A percentile compares a stretch with the other conserved stretches of the same genome.
Conservation (phyloP, 2,329 filamentous ascomycete species). For the Arthrinium puccinioides region DNA sequence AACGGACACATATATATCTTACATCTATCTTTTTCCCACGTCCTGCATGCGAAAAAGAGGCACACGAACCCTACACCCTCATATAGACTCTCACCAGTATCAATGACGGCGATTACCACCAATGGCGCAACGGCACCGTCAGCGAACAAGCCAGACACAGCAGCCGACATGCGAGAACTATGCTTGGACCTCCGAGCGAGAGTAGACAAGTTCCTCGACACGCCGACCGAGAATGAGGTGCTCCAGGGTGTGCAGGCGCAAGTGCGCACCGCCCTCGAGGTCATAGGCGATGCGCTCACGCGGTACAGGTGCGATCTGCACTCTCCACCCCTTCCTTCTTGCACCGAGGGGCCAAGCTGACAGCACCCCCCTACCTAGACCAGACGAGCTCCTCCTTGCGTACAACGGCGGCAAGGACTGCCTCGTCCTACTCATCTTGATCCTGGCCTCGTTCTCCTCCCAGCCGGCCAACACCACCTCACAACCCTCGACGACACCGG, state of each 20-base stretch:
- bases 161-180: constrained; percentile 14
- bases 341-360: neutral
- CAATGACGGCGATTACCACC: too few relatives aligned
- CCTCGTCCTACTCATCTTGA: constrained; percentile 81
- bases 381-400: constrained; percentile 75
- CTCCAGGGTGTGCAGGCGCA: constrained; percentile 65
- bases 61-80: too few relatives aligned
- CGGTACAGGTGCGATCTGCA: constrained; percentile 58
- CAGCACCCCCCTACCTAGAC: constrained; percentile 35
- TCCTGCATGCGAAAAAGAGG: too few relatives aligned
- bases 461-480: constrained; percentile 22
- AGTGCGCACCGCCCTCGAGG: constrained; percentile 61
- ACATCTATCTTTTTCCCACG: too few relatives aligned
- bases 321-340: constrained; percentile 2
- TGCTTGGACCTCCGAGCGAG: constrained; percentile 49
- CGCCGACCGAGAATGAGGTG: constrained; percentile 46
- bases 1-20: too few relatives aligned
- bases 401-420: constrained; percentile 99
- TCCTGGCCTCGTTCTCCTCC: constrained; percentile 57
- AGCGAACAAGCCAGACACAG: neutral
- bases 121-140: neutral
- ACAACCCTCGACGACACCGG: constrained; percentile 7
- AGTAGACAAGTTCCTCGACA: constrained; percentile 59
- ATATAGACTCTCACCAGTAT: too few relatives aligned
- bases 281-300: constrained; percentile 68